Evolutionary conservation across 305 asterid genomes (phyloP), one percentile per base, ranked within the genome.

Genomic region (Fraxinus velutina): DNA sequence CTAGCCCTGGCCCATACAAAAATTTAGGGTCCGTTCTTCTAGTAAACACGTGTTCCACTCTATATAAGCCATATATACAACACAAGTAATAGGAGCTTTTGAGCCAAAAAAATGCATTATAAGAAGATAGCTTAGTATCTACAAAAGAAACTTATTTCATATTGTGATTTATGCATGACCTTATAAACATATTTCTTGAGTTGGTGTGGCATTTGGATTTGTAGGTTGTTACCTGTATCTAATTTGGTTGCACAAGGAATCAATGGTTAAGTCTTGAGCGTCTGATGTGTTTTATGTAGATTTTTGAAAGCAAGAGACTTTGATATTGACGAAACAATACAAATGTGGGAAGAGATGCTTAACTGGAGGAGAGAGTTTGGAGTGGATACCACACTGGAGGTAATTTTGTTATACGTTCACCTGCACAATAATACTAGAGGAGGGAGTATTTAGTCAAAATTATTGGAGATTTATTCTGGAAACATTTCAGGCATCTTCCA

Each of bases 291-390:
- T 50, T 64, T 83, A 78, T 62, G 47, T 88, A 96, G 99, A 84
- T 96, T 96, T 87, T 82, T 94, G 86, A 96, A 96, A 90, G 95
- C 98, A 64, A 91, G 97, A 85, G 98, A 94, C 81, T 92, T 96
- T 76, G 81, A 90, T 88, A 85, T 90, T 79, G 91, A 90, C 32
- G 89, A 90, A 84, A 91, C 97, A 79, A 86, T 91, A 76, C 92
- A 83, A 80, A 94, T 92, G 97, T 96, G 99, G 99, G 97, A 96
- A 85, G 97, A 94, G 85, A 93, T 94, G 98, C 97, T 96, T 82
- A 89, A 84, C 76, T 96, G 99, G 99, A 92, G 99, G 87, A 90
- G 83, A 82, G 97, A 91, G 88, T 93, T 71, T 85, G 97, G 97
- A 68, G 82, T 97, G 37, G 99, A 96, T 90, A 90, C 93, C 86